Conservation (phyloP, 352 stramenopile genomes). For the Globisporangium uncinulatum region DNA sequence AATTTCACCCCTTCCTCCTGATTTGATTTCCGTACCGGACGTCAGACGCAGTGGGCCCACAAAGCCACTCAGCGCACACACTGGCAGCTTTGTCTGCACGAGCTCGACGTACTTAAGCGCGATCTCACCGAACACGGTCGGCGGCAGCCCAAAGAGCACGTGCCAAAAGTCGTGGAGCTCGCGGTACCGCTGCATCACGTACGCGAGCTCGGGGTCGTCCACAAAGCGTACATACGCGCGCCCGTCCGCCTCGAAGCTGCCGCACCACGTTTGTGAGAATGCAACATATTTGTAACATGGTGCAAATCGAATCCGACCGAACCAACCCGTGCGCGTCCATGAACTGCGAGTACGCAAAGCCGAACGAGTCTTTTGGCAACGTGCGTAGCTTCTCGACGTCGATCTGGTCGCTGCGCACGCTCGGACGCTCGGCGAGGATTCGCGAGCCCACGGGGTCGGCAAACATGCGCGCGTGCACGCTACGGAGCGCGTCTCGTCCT, state of each 20-base stretch:
- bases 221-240: slow-evolving; percentile 83
- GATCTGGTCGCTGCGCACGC: slow-evolving; percentile 73
- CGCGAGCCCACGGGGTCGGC: slow-evolving; percentile 71
- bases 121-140: slow-evolving; percentile 94
- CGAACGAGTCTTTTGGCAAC: slow-evolving; percentile 83
- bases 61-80: slow-evolving; percentile 91
- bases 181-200: slow-evolving; percentile 94
- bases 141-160: slow-evolving; percentile 91
- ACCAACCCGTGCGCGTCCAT: slow-evolving; percentile 82
- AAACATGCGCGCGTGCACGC: slow-evolving; percentile 85
- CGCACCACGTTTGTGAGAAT: no score
- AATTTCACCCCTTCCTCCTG: background rate
- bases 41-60: slow-evolving; percentile 84
- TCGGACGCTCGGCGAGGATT: slow-evolving; percentile 87
- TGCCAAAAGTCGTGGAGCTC: slow-evolving; percentile 97
- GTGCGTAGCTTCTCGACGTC: slow-evolving; percentile 58
- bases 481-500: slow-evolving; percentile 78
- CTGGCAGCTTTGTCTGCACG: slow-evolving; percentile 93
- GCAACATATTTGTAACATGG: no score
- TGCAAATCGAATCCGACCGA: background rate
- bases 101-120: slow-evolving; percentile 97
- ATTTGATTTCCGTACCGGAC: slow-evolving; percentile 20
- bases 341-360: slow-evolving; percentile 87
- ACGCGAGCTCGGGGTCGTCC: slow-evolving; percentile 93
- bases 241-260: slow-evolving; percentile 85